Evolutionary conservation across 176 grass and related monocot species (phyloP), one percentile per base, ranked within the genome.

Genomic region (Pontederia crassipes): DNA sequence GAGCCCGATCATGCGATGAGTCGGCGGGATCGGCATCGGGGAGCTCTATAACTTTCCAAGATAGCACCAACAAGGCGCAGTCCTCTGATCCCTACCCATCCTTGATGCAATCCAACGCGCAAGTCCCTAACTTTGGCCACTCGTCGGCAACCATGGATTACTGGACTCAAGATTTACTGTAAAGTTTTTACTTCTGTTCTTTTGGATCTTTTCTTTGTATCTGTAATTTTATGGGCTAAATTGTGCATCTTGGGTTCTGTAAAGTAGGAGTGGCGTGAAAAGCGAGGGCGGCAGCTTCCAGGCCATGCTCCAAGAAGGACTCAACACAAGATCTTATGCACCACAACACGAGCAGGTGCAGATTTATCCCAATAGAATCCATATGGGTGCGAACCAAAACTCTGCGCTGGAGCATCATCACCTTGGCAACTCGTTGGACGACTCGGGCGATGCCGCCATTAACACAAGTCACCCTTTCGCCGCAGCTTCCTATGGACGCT

Each of bases 41-140:
- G 12, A 74, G 71, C 59, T 74, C 71, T 3, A 46, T 74, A 32
- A 74, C 50, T 40, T 74, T 74, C 52, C 71, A 74, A 63, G 71
- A 74, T 10, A 29, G 32, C 32, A 40, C 32, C 32, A 40, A 40
- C 32, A 40, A 7, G 32, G 32, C 32, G 32, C 32, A 40, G 32
- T 40, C 32, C 52, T 15, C n/a, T 15, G 50, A 27, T 45, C 9
- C 51, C 15, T 10, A 8, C 20, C 51, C 24, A 12, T 50, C 17
- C 46, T 12, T 48, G 17, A 18, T 28, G 49, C 2, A 48, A 65
- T 65, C 50, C 61, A 8, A 15, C 63, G 32, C 6, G 32, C 32
- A 40, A 40, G 4, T 40, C 1, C 63, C 2, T 40, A 32, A 15
- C 58, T 6, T 14, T 7, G 17, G 18, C 2, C 20, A 29, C 20